Conservation (phyloP, 352 stramenopile genomes). For the Ophiocytium majus region DNA sequence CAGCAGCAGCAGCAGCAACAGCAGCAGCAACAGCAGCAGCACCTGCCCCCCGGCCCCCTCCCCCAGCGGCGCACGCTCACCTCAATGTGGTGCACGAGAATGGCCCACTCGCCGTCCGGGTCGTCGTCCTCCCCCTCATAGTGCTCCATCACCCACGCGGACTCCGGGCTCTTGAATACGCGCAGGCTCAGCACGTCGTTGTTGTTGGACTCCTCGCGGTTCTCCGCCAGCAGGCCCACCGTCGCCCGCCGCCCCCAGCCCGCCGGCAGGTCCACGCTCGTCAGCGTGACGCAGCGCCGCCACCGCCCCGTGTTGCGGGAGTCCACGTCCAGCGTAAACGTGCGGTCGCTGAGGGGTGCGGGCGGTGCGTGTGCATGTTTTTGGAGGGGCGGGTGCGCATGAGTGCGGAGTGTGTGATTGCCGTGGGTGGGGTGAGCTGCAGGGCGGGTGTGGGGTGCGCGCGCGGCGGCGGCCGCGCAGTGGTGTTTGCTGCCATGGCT, state of each 20-base stretch:
- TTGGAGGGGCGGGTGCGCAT: too few relatives aligned
- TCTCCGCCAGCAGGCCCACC: constrained; percentile 38
- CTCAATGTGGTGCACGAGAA: constrained; percentile 53
- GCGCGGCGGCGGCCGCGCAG: too few relatives aligned
- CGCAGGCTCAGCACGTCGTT: constrained; percentile 50
- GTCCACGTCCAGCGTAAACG: constrained; percentile 36
- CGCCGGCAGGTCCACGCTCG: constrained; percentile 29
- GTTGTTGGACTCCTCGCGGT: constrained; percentile 39
- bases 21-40: too few relatives aligned
- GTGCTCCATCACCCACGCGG: constrained; percentile 42
- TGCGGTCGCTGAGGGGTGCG: constrained; percentile 16
- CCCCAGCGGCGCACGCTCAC: too few relatives aligned
- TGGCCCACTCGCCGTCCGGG: constrained; percentile 27
- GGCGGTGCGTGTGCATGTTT: background rate
- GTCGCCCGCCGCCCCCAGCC: constrained; percentile 24
- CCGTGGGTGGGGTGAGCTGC: too few relatives aligned
- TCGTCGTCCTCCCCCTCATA: constrained; percentile 48
- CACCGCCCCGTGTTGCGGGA: constrained; percentile 45
- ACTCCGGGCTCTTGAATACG: constrained; percentile 27
- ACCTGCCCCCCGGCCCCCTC: too few relatives aligned
- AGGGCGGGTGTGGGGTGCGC: too few relatives aligned
- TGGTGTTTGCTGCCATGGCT: too few relatives aligned
- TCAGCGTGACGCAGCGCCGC: constrained; percentile 37
- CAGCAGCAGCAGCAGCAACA: too few relatives aligned
- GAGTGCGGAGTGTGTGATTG: too few relatives aligned